Evolutionary conservation across 495 filamentous ascomycete species (phyloP).

Genomic region (Chaetomium fimeti): DNA sequence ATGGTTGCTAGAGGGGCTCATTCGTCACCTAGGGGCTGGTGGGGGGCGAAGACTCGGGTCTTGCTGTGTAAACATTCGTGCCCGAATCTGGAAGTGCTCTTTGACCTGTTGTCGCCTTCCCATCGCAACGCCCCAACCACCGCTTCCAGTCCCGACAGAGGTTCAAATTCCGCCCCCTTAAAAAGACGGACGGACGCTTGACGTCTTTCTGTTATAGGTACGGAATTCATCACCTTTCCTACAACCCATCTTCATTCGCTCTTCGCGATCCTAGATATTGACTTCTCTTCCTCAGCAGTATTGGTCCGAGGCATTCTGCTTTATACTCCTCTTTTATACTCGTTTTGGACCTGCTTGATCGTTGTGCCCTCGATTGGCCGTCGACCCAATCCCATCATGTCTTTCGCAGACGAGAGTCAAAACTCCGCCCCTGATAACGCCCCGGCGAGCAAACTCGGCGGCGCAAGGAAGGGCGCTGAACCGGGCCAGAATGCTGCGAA

Average conservation of each 20-base stretch:
- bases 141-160: slow-evolving; percentile 18
- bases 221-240: slow-evolving; percentile 4
- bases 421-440: slow-evolving; percentile 64
- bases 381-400: slow-evolving; percentile 46
- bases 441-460: slow-evolving; percentile 57
- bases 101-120: slow-evolving; percentile 17
- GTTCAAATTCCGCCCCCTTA: neutral
- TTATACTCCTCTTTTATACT: slow-evolving; percentile 19
- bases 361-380: neutral
- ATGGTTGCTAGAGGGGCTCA: slow-evolving; percentile 30
- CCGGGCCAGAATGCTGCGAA: slow-evolving; percentile 73
- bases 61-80: slow-evolving; percentile 28
- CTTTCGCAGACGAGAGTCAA: slow-evolving; percentile 72
- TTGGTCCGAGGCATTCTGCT: slow-evolving; percentile 18
- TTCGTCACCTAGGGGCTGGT: slow-evolving; percentile 25
- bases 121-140: neutral
- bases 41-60: slow-evolving; percentile 22
- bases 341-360: slow-evolving; percentile 14
- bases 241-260: slow-evolving; percentile 2
- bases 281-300: slow-evolving; percentile 20
- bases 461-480: slow-evolving; percentile 55
- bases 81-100: slow-evolving; percentile 9
- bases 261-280: slow-evolving; percentile 26
- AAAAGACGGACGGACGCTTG: neutral
- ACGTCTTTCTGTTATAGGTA: slow-evolving; percentile 28